Conservation (phyloP, 1,284 basidiomycete genomes). For the Schizophyllum commune region DNA sequence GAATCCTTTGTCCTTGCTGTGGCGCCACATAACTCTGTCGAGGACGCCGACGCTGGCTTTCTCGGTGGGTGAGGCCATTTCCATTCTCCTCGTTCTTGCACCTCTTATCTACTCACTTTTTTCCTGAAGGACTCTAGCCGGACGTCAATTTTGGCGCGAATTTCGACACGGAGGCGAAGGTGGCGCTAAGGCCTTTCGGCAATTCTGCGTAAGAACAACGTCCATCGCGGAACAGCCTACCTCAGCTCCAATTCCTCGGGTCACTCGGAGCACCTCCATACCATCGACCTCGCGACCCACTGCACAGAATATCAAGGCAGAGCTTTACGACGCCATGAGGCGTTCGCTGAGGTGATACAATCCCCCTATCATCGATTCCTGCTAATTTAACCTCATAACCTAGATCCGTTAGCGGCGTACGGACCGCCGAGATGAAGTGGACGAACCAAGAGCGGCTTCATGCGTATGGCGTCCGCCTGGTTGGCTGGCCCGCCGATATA, state of each 20-base stretch:
- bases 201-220: slow-evolving; percentile 27
- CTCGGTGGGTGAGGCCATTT: slow-evolving; percentile 61
- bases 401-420: slow-evolving; percentile 39
- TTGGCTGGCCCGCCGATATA: slow-evolving; percentile 54
- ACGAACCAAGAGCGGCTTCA: slow-evolving; percentile 50
- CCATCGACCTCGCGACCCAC: not conserved
- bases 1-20: slow-evolving; percentile 58
- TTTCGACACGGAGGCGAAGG: slow-evolving; percentile 47
- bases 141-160: slow-evolving; percentile 58
- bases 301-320: slow-evolving; percentile 5
- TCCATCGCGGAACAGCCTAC: not conserved
- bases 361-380: slow-evolving; percentile 1
- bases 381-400: slow-evolving; percentile 4
- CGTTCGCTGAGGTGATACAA: slow-evolving; percentile 11
- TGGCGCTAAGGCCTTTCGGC: slow-evolving; percentile 49
- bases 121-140: slow-evolving; percentile 36
- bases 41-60: slow-evolving; percentile 40
- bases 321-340: slow-evolving; percentile 14
- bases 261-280: slow-evolving; percentile 7
- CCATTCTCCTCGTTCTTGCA: too few relatives aligned
- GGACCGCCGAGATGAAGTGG: slow-evolving; percentile 69
- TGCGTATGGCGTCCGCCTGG: slow-evolving; percentile 47
- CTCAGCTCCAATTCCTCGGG: slow-evolving; percentile 1
- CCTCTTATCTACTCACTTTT: too few relatives aligned
- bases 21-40: slow-evolving; percentile 31